Percentiles rank a stretch among this genome's conserved stretches.
Evolutionary conservation across 2,329 filamentous ascomycete species (phyloP).

Genomic region (Paraphaeosphaeria sporulosa): DNA sequence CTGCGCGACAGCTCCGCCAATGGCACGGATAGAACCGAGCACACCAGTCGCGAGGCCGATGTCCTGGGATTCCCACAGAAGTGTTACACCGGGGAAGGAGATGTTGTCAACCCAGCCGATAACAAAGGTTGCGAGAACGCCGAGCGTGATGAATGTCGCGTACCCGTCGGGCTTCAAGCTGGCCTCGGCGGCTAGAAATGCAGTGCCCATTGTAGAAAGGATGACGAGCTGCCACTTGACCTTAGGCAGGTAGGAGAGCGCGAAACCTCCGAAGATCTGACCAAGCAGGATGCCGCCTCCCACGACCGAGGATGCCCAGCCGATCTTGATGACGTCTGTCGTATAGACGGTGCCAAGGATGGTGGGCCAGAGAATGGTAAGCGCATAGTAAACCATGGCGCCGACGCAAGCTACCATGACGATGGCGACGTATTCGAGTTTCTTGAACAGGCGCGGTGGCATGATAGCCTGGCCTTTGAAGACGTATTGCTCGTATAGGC

Average conservation of each 20-base stretch:
- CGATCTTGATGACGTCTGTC: constrained; percentile 34
- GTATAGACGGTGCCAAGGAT: constrained; percentile 40
- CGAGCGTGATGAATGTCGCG: constrained; percentile 17
- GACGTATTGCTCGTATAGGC: constrained; percentile 33
- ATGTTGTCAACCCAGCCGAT: constrained; percentile 45
- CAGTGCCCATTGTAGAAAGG: constrained; percentile 30
- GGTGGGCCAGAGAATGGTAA: constrained; percentile 42
- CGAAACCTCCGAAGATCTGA: constrained; percentile 40
- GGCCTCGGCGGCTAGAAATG: constrained; percentile 35
- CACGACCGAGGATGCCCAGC: constrained; percentile 42
- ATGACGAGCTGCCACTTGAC: constrained; percentile 45
- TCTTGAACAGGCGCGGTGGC: constrained; percentile 44
- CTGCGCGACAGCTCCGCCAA: constrained; percentile 29
- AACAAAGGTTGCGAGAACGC: constrained; percentile 21
- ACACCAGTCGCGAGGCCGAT: constrained; percentile 43
- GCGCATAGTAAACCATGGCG: constrained; percentile 44
- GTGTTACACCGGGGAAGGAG: constrained; percentile 33
- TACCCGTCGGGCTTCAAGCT: constrained; percentile 12
- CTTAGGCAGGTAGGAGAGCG: constrained; percentile 36
- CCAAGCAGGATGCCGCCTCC: constrained; percentile 43
- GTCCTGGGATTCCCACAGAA: constrained; percentile 43
- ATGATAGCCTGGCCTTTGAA: constrained; percentile 43
- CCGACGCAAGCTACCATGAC: constrained; percentile 39
- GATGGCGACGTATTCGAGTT: constrained; percentile 35
- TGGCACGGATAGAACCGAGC: constrained; percentile 39